Evolutionary conservation across 116 monocot species (phyloP), one percentile per base, ranked within the genome.

Genomic region (Posidonia oceanica): DNA sequence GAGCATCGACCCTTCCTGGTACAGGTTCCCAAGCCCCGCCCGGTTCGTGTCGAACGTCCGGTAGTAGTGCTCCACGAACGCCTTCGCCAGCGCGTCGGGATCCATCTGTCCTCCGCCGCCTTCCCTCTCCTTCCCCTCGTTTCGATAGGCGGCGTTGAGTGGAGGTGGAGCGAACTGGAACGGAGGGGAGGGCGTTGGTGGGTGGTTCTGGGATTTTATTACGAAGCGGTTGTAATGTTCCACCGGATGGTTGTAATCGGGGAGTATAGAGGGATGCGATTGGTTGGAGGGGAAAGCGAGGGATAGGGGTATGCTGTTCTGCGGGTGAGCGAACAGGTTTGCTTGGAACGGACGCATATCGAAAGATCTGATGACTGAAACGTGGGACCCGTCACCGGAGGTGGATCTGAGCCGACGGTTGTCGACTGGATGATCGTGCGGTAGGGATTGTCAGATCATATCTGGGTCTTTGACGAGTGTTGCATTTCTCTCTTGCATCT

Each of bases 31-130:
- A 7, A 87, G 84, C 17, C 39, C 77, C 52, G 78, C 75, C 16
- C 87, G 63, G 72, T 82, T 84, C 16, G 75, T 58, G 71, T 87
- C 87, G 75, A 84, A 87, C n/a, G 84, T 87, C 39, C 53, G 53
- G 84, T 87, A 87, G 82, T 87, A 87, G 73, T 84, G 87, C 67
- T 81, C 79, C 54, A 87, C 81, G 67, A 87, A 87, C 13, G 79
- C 81, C 72, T 80, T 79, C 52, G 87, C 84, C 66, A 84, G 61
- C 65, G 79, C 67, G n/a, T 87, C 87, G 11, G 81, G 76, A 67
- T 87, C 82, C 84, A 87, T 84, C 56, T 10, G 8, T 18, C 5
- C 41, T 16, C 42, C 39, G 7, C 39, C 39, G 6, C 38, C 1
- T 14, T 10, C 38, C 39, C 5, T 38, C 38, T 39, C 38, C 6